These are phyloP conservation scores for Podaxis pistillaris DNA, from an alignment of 768 basidiomycete species.

Conservation along the genomic window DNA sequence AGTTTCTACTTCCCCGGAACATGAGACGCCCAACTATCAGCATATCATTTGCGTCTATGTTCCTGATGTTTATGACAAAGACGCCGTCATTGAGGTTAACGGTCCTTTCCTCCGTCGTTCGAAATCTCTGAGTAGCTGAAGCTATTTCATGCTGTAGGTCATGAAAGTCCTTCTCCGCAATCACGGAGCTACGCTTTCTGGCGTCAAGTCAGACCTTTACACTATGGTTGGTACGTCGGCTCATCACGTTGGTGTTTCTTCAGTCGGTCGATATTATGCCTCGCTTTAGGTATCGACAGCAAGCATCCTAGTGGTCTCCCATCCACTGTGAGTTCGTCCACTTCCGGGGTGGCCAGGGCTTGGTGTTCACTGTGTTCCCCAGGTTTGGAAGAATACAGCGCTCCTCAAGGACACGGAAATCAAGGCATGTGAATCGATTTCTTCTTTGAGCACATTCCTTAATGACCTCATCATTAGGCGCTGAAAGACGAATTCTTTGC, in stretches of 20 bases:
- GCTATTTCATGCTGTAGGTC: conserved; percentile 38
- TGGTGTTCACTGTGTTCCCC: not conserved
- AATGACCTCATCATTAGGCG: conserved; percentile 35
- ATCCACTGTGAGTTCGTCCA: conserved; percentile 52
- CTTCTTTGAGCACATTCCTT: not conserved
- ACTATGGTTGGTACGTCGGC: conserved; percentile 49
- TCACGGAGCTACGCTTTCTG: conserved; percentile 63
- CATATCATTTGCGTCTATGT: conserved; percentile 74
- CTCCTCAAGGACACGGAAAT: conserved; percentile 59
- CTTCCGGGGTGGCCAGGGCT: no score
- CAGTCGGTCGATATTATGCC: not conserved
- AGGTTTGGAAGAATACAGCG: conserved; percentile 70
- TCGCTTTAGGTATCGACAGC: conserved; percentile 62
- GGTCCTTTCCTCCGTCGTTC: not conserved
- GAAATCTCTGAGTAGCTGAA: not conserved
- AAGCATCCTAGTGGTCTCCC: conserved; percentile 74
- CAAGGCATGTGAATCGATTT: conserved; percentile 40
- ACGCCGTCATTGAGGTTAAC: conserved; percentile 50
- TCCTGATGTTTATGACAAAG: conserved; percentile 69
- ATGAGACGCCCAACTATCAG: conserved; percentile 46
- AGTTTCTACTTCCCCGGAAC: conserved; percentile 60
- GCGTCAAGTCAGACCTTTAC: conserved; percentile 73
- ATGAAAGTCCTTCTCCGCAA: conserved; percentile 66
- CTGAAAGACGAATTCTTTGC: conserved; percentile 62
- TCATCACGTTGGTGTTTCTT: not conserved